Evolutionary conservation across 495 filamentous ascomycete species (phyloP), one percentile per base, ranked within the genome.

Genomic region (Xylaria palmicola): DNA sequence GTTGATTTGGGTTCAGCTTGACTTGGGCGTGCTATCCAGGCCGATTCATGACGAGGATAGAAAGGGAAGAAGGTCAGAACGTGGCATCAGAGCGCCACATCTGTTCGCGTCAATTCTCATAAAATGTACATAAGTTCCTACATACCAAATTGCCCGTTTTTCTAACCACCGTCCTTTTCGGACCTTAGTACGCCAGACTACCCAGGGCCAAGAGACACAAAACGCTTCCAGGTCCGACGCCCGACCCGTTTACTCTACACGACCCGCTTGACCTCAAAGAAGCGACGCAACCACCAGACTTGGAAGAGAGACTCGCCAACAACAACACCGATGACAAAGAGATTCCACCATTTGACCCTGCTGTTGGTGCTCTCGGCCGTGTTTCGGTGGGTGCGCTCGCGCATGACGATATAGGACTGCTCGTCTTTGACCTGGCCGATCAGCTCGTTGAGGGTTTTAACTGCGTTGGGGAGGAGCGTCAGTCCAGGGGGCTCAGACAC

Each of bases 331-430:
- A 98, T 83, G 76, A 98, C 92, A 77, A 98, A 98, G 62, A 98
- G 84, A 73, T 93, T 97, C 95, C 95, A 98, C 94, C 94, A 98
- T 78, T 98, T 98, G 61, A 98, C 94, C 55, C 94, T 81, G 62
- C 86, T 85, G 75, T 98, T 98, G 59, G 94, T 98, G 84, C 92
- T 97, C 82, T 98, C 94, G 49, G 94, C 94, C 4, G 94, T 98
- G 78, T 98, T 98, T 66, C 94, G 85, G 83, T 98, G 94, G 57
- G 91, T 93, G 63, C 95, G 84, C 78, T 98, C 94, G 62, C 94
- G 87, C 49, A 97, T 80, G 39, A 98, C 90, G 65, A 98, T 98
- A 76, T 98, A 98, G 60, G 89, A 86, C 77, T 98, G 94, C 77
- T 98, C 94, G 74, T 98, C 94, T 77, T 93, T 94, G 67, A 96